phyloP scores from a whole-genome alignment of 1,284 basidiomycete genomes.

The Tilletia horrida region DNA sequence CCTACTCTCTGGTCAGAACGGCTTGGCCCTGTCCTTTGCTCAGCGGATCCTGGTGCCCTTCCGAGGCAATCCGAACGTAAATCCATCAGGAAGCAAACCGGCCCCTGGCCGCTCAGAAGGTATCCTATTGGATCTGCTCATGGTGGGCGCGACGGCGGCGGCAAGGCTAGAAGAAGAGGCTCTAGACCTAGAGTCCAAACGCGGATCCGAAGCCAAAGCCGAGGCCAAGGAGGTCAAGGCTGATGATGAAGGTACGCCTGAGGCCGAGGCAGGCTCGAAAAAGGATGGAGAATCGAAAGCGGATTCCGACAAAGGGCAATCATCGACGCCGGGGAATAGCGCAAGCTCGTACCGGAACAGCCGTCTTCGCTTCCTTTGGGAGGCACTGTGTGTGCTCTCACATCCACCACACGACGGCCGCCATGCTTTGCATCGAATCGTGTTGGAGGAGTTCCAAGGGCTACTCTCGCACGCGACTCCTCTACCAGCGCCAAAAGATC shows the following conservation, averaged over 20 bases:
- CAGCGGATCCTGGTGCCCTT: slow-evolving; percentile 13
- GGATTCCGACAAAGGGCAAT: not conserved
- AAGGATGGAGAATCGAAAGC: not conserved
- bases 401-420: not conserved
- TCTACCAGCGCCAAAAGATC: not conserved
- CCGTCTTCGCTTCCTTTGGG: not conserved
- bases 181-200: not conserved
- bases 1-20: not conserved
- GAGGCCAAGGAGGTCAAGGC: not conserved
- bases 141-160: slow-evolving; percentile 5
- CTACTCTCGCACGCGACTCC: not conserved
- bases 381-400: not conserved
- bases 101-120: slow-evolving; percentile 10
- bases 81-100: slow-evolving; percentile 1
- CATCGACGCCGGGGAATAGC: not conserved
- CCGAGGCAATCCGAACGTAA: not conserved
- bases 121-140: not conserved
- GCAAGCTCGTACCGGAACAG: not conserved
- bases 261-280: not conserved
- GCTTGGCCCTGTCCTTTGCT: slow-evolving; percentile 10
- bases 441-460: not conserved
- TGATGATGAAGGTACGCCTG: not conserved
- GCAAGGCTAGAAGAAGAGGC: slow-evolving; percentile 5
- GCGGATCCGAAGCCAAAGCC: not conserved
- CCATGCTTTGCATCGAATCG: not conserved